Base-by-base conservation (phyloP, 768 basidiomycete genomes). In the Fibroporia radiculosa region DNA sequence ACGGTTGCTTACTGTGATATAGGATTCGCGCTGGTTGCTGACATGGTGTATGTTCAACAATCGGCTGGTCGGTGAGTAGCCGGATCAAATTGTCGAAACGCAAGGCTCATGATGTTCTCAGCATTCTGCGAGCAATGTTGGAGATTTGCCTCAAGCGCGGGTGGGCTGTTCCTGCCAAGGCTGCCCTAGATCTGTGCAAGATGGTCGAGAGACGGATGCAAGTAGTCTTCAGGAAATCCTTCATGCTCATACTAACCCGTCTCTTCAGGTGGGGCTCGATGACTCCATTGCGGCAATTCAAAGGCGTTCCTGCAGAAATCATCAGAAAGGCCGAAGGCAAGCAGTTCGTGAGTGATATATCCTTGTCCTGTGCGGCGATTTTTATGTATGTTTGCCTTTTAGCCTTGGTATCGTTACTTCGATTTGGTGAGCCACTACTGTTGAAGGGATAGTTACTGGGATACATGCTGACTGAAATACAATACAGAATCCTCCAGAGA, bases 331-430 rank as follows among this genome's bases (percentile, higher is more conserved):
- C 93, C 0, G 95, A 98, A 63, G 84, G 89, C 13, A 98, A 98
- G 62, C 95, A 98, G 74, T 98, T 98, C 72, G 86, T 89, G 56
- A 58, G 81, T 73, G 14, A 28, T 40, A 32, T 33, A 11, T 47
- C 27, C 1, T 40, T 10, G 16, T 27, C 11, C 39, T 26, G 3
- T 16, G 5, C 10, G 8, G 13, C 11, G 11, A 19, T 16, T n/a
- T 22, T 31, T 14, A 36, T 38, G 22, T 32, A 38, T 41, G 42
- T 22, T 19, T 25, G 6, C n/a, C 1, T 39, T n/a, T n/a, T 55
- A 84, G 84, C 92, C 93, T 0, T 96, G 93, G 92, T 88, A 96
- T 59, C 84, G 93, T 20, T 98, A 97, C 68, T 98, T 95, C 52
- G 95, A 97, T 59, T 68, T 98, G 50, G 74, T 76, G 51, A 55